Base-by-base conservation (phyloP, 331 rosid species). In the Prunus yedoensis region DNA sequence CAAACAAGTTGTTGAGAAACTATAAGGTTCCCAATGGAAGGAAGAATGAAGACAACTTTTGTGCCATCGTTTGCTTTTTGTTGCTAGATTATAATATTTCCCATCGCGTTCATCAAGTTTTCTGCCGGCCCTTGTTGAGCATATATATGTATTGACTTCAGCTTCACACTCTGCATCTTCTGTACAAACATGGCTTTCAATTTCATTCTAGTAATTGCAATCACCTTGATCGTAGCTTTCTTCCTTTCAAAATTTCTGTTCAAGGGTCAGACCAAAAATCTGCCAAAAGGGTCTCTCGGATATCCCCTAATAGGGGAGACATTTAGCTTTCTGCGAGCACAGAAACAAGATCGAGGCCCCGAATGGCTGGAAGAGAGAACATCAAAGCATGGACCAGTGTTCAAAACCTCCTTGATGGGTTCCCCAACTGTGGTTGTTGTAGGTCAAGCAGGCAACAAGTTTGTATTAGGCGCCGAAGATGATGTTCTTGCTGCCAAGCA, bases 361-460 rank as follows among this genome's bases (percentile, higher is more conserved):
- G 72, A 77, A 10, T 87, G 91, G 91, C 68, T 80, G 38, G 84
- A 84, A 77, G 84, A 85, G 77, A 68, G 86, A 53, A 73, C 65
- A 60, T 66, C 79, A 2, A 85, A 83, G 63, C 67, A 79, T 77
- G 88, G 88, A 1, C 56, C 52, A 58, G 70, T 82, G 28, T 84
- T 87, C 80, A 87, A 87, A 80, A 82, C 91, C 47, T 74, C 83
- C 67, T 64, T 87, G 65, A 63, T 87, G 87, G 88, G 91, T 73
- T 82, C 85, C 6, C 87, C 84, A 35, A 84, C 87, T 16, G 84
- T 82, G 60, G 43, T 87, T 35, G 5, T 78, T 14, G 76, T 54
- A 16, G 88, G 88, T 64, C 85, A 84, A 78, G 80, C 76, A 35
- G 85, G 91, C 30, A 82, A 82, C 88, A 80, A 84, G 59, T 80